Conservation (phyloP, 1,139 yeast species). For the Hemisphaericaspora lyxosophila region DNA sequence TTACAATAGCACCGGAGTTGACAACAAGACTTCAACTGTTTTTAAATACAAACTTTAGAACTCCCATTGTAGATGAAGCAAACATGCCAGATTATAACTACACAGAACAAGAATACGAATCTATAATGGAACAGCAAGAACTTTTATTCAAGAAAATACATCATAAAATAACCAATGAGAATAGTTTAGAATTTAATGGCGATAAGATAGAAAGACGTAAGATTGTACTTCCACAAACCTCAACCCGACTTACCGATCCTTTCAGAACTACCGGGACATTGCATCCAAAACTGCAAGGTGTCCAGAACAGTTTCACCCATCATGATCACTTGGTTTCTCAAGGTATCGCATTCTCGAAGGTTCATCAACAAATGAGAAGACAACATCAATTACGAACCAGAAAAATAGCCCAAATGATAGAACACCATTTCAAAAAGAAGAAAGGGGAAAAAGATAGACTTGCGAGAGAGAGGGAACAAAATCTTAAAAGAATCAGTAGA, state of each 20-base stretch:
- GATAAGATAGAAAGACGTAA: slow-evolving; percentile 47
- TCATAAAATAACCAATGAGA: slow-evolving; percentile 35
- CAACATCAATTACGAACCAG: slow-evolving; percentile 68
- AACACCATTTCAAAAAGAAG: slow-evolving; percentile 79
- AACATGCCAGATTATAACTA: slow-evolving; percentile 31
- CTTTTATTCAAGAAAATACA: slow-evolving; percentile 27
- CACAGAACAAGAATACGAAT: slow-evolving; percentile 36
- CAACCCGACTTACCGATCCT: slow-evolving; percentile 42
- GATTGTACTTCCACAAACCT: slow-evolving; percentile 44
- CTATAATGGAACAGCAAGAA: slow-evolving; percentile 33
- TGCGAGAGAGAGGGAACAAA: slow-evolving; percentile 67
- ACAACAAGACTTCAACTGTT: slow-evolving; percentile 51
- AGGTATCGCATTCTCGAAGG: slow-evolving; percentile 68
- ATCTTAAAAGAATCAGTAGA: slow-evolving; percentile 68
- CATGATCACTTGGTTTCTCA: slow-evolving; percentile 76
- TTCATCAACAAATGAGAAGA: slow-evolving; percentile 66
- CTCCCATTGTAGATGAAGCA: slow-evolving; percentile 44
- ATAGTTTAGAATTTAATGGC: slow-evolving; percentile 41
- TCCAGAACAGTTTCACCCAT: slow-evolving; percentile 49
- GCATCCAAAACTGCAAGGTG: slow-evolving; percentile 42
- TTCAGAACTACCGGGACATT: slow-evolving; percentile 39
- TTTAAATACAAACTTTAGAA: slow-evolving; percentile 46
- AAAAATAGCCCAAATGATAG: slow-evolving; percentile 79
- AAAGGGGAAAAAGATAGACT: slow-evolving; percentile 87
- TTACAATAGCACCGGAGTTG: slow-evolving; percentile 29